Evolutionary conservation across 176 grass and related monocot species (phyloP).

Genomic region (Alopecurus myosuroides): DNA sequence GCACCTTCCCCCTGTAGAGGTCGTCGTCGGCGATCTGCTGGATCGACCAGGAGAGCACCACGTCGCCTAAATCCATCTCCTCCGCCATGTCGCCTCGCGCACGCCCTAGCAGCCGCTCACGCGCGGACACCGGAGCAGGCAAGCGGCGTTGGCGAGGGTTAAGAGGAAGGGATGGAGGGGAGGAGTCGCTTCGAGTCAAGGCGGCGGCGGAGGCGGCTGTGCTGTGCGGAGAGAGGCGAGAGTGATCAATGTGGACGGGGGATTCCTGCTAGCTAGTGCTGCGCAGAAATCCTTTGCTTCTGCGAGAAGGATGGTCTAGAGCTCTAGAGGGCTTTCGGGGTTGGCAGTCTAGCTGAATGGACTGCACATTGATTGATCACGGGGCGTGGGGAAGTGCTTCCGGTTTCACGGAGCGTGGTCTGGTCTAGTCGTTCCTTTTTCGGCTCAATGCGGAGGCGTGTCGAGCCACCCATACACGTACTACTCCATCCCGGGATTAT

Average conservation of each 20-base stretch:
- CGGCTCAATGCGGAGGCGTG: too few relatives aligned
- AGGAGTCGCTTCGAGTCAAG: too few relatives aligned
- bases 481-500: too few relatives aligned
- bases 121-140: not conserved
- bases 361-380: too few relatives aligned
- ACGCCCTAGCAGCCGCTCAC: not conserved
- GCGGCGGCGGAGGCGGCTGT: not conserved
- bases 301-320: not conserved
- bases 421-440: too few relatives aligned
- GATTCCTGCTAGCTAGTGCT: too few relatives aligned
- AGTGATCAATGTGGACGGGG: not conserved
- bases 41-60: constrained; percentile 53
- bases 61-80: constrained; percentile 32
- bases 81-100: constrained; percentile 3
- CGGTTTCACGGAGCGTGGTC: too few relatives aligned
- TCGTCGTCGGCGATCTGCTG: constrained; percentile 27
- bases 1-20: constrained; percentile 36
- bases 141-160: not conserved
- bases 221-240: not conserved
- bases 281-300: constrained; percentile 17
- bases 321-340: not conserved
- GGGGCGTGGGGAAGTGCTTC: too few relatives aligned
- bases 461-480: too few relatives aligned
- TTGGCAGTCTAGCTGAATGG: not conserved
- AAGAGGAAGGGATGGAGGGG: not conserved